Evolutionary conservation across 306 rosid genomes (phyloP), one percentile per base, ranked within the genome.

Genomic region (Acacia melanoxylon): DNA sequence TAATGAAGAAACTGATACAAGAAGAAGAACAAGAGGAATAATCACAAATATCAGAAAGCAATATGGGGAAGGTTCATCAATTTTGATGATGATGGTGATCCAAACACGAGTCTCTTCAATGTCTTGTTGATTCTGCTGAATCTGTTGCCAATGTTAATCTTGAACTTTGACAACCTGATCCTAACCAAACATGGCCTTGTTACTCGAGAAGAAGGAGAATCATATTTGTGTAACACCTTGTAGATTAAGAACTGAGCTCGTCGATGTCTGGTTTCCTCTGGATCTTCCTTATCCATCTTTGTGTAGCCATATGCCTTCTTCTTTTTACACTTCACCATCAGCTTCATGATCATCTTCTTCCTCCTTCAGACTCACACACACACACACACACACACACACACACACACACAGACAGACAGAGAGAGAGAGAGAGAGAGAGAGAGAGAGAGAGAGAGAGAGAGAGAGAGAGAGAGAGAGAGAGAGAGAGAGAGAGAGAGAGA

Each of bases 201-300:
- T 80, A 27, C 78, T 27, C 78, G 31, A 48, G 25, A 56, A 44
- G 27, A 2, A 56, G 27, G 10, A 59, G 67, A 61, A 25, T 91
- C 90, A 7, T 82, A 88, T 75, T 81, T 81, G 62, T 81, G 84
- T 68, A 91, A 27, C 29, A 48, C 86, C 41, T 85, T 89, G 83
- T 89, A 80, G 79, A 89, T 83, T 77, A 91, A 80, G 80, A 91
- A 89, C 88, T 87, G 92, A 8, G 92, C 92, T 70, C 81, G 68
- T 56, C 84, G 82, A 75, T 87, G 92, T 6, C 33, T 76, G 20
- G 20, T 51, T 81, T 89, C 92, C 54, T 89, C 91, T 20, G 87
- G 85, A 63, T 89, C 92, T 70, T 89, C 94, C 83, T 87, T 86
- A 10, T 86, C 86, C 41, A 91, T 46, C 87, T 83, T 87, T 0